These are phyloP conservation scores for Leishmania amazonensis DNA, from an alignment of 208 protist genomes.

Conservation along the genomic window DNA sequence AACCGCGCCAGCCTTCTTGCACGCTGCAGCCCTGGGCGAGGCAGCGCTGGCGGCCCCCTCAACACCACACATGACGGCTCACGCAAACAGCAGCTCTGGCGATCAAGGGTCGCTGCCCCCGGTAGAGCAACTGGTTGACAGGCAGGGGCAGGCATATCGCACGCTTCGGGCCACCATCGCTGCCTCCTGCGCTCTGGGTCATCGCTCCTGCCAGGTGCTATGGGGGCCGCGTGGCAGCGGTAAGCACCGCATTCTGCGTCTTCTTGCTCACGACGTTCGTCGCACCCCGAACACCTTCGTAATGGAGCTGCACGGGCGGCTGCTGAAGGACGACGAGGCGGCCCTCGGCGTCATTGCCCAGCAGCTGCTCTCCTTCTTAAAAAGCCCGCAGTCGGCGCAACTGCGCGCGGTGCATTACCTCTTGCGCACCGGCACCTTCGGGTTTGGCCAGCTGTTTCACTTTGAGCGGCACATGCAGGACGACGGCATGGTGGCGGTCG, in stretches of 20 bases:
- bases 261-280: constrained; percentile 63
- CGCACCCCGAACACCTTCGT: constrained; percentile 54
- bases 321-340: constrained; percentile 66
- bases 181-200: constrained; percentile 65
- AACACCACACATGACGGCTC: background rate
- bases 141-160: constrained; percentile 61
- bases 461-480: constrained; percentile 44
- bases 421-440: constrained; percentile 66
- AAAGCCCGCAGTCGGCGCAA: constrained; percentile 48
- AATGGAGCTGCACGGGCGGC: constrained; percentile 66
- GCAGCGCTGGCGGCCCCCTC: constrained; percentile 10
- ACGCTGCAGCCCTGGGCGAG: constrained; percentile 26
- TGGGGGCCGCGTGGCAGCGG: constrained; percentile 79
- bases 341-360: constrained; percentile 65
- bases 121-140: constrained; percentile 15
- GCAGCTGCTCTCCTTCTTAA: constrained; percentile 69
- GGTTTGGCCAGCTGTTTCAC: constrained; percentile 81
- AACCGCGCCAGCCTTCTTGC: constrained; percentile 21
- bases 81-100: background rate
- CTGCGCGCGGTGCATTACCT: constrained; percentile 55
- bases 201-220: constrained; percentile 77
- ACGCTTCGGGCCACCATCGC: constrained; percentile 74
- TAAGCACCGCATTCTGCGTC: constrained; percentile 72
- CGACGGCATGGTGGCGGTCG: constrained; percentile 8
- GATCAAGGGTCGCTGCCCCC: background rate